Conservation (phyloP, 495 filamentous ascomycete species). For the Penicillium salamii region DNA sequence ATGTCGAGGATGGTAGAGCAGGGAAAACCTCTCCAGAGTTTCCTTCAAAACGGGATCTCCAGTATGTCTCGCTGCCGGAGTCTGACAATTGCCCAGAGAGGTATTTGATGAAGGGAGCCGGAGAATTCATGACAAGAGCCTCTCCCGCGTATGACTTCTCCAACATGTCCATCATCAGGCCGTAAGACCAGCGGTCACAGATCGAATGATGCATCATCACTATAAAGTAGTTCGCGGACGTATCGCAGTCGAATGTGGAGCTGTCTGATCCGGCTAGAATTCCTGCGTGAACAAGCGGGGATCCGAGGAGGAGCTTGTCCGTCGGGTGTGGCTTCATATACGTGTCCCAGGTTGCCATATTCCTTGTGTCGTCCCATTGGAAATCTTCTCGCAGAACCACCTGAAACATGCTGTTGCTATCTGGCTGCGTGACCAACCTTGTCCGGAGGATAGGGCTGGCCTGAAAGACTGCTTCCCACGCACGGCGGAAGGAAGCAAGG, state of each 20-base stretch:
- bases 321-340: background rate
- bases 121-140: background rate
- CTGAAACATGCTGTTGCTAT: slow-evolving; percentile 28
- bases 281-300: background rate
- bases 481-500: slow-evolving; percentile 26
- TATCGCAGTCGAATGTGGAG: background rate
- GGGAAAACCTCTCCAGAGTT: slow-evolving; percentile 47
- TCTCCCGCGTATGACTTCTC: background rate
- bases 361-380: background rate
- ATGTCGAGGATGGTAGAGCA: slow-evolving; percentile 39
- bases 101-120: slow-evolving; percentile 13
- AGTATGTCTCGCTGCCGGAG: slow-evolving; percentile 17
- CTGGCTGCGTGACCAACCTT: slow-evolving; percentile 24
- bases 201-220: slow-evolving; percentile 30
- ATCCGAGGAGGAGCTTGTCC: background rate
- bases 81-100: slow-evolving; percentile 1
- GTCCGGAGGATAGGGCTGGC: slow-evolving; percentile 39
- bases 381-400: slow-evolving; percentile 22
- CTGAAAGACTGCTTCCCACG: slow-evolving; percentile 35
- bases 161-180: slow-evolving; percentile 5
- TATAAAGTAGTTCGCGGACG: slow-evolving; percentile 13
- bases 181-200: slow-evolving; percentile 27
- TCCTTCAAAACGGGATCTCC: slow-evolving; percentile 37
- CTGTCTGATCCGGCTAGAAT: slow-evolving; percentile 3
- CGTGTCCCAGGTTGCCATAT: background rate